These are phyloP conservation scores for Sarocladium brachiariae DNA, from an alignment of 2,329 filamentous ascomycete genomes.

Conservation along the genomic window DNA sequence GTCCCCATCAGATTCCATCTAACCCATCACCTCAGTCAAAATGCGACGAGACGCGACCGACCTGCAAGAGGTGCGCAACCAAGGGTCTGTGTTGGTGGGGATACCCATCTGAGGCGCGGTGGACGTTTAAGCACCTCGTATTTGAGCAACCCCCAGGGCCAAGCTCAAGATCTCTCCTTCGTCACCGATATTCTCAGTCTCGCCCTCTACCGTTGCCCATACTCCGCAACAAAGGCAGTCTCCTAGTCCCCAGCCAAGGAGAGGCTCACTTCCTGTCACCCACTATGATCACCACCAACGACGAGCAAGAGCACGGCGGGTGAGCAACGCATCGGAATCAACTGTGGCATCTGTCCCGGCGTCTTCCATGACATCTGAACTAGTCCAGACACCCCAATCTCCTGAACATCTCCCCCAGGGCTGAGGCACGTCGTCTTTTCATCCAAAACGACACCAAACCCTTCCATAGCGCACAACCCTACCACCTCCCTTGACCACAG, in stretches of 20 bases:
- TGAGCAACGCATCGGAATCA: not conserved
- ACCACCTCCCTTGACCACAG: slow-evolving; percentile 22
- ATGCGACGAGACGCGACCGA: slow-evolving; percentile 24
- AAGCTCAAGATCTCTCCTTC: slow-evolving; percentile 7
- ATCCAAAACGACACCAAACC: no score
- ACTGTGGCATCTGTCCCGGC: not conserved
- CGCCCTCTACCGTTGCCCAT: not conserved
- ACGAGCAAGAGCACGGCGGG: not conserved
- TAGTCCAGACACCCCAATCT: no score
- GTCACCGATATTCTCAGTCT: not conserved
- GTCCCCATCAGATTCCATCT: not conserved
- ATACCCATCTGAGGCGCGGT: slow-evolving; percentile 27
- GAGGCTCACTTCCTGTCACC: not conserved
- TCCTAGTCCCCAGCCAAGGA: not conserved
- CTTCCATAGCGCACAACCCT: no score
- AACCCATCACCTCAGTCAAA: slow-evolving; percentile 17
- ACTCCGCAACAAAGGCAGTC: not conserved
- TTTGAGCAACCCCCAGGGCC: slow-evolving; percentile 11
- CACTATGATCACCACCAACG: not conserved
- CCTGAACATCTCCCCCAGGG: no score
- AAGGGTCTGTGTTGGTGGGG: slow-evolving; percentile 23
- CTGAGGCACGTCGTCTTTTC: no score
- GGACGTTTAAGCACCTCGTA: slow-evolving; percentile 34
- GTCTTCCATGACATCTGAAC: no score
- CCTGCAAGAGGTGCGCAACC: slow-evolving; percentile 19